Conservation (phyloP, 148 eudicot genomes). For the Drosera capensis region DNA sequence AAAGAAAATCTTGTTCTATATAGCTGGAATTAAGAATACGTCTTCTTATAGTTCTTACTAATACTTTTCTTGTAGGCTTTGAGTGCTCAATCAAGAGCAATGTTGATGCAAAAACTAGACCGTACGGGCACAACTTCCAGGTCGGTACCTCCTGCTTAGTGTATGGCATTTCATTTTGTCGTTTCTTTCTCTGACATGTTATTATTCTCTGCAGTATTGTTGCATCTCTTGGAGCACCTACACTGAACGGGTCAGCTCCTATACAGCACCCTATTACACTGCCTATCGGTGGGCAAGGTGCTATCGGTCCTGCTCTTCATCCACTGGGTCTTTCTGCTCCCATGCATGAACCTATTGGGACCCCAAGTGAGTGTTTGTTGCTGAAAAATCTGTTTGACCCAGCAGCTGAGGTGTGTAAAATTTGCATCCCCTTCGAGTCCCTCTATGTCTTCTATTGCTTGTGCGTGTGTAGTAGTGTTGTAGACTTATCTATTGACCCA, state of each 20-base stretch:
- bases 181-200: background rate
- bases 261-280: constrained; percentile 35
- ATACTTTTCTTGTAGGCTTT: constrained; percentile 37
- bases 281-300: constrained; percentile 37
- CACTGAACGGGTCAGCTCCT: constrained; percentile 47
- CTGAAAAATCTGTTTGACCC: constrained; percentile 97
- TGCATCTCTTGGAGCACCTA: constrained; percentile 57
- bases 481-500: constrained; percentile 1
- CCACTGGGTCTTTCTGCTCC: constrained; percentile 34
- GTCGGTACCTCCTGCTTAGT: constrained; percentile 27
- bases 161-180: background rate
- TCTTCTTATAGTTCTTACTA: background rate
- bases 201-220: constrained; percentile 30
- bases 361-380: constrained; percentile 75
- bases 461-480: background rate
- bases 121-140: constrained; percentile 82
- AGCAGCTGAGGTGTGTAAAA: constrained; percentile 50
- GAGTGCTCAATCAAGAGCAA: constrained; percentile 90
- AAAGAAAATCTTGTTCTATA: background rate
- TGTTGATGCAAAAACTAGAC: constrained; percentile 85
- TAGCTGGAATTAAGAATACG: background rate
- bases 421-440: background rate
- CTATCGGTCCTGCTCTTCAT: constrained; percentile 33
- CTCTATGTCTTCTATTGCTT: background rate
- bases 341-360: constrained; percentile 64